Evolutionary conservation across 2,329 filamentous ascomycete species (phyloP), one percentile per base, ranked within the genome.

Genomic region (Fusarium ramigenum): DNA sequence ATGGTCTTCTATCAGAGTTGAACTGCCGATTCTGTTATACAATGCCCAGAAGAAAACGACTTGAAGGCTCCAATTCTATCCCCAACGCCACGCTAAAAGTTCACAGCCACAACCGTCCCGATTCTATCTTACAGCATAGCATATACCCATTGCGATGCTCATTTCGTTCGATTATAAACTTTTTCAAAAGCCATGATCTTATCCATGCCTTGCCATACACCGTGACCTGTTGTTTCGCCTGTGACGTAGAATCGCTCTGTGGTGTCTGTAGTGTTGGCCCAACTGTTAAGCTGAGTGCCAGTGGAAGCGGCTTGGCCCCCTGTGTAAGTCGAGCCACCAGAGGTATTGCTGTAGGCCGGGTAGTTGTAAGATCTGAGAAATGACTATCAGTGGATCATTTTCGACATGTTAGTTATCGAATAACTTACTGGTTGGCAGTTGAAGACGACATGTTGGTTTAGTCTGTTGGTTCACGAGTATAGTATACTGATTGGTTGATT

Each of bases 41-140:
- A 69, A 66, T 37, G 43, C 37, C 60, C 44, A 56, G n/a, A 46
- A 21, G 8, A 7, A 54, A 44, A 36, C 15, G 23, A 52, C 66
- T 36, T 19, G 9, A 62, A 57, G 36, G 19, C 56, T 44, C 40
- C 61, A 44, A 57, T 40, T 61, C 64, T 73, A 70, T 70, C 40
- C 60, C 56, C 28, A 37, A 66, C 70, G 70, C 70, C 70, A 36
- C 53, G 70, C 70, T 73, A 66, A 72, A 54, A 56, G 32, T 50
- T 32, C 56, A 61, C 56, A 62, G 69, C 54, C 64, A 64, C 47
- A 54, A 64, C 57, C 21, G 5, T 39, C 50, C 50, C 23, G 10
- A 53, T 32, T 19, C 21, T 25, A 15, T 47, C n/a, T 25, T 16
- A 28, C 25, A 32, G 12, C 54, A 39, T 23, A 60, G 6, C n/a